Evolutionary conservation across 352 stramenopile species (phyloP).

Genomic region (Pythium dissimile): DNA sequence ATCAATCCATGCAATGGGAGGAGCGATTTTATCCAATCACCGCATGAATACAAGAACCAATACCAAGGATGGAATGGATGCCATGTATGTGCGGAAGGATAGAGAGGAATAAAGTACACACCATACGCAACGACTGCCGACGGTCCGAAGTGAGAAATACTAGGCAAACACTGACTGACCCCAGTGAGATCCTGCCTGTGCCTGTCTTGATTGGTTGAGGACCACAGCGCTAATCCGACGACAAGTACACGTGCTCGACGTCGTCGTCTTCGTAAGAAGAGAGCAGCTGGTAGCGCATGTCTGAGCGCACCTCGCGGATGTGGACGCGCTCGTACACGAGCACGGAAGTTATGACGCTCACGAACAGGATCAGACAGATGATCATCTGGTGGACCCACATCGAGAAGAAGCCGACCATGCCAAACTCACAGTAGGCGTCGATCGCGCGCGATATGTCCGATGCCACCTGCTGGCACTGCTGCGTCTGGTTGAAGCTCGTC

Average conservation of each 20-base stretch:
- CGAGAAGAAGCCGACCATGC: constrained; percentile 79
- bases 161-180: neutral
- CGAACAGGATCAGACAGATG: constrained; percentile 72
- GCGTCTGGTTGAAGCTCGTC: constrained; percentile 34
- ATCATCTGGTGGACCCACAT: constrained; percentile 86
- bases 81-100: neutral
- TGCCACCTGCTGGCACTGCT: constrained; percentile 49
- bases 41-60: too few relatives aligned
- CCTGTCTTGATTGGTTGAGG: neutral
- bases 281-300: constrained; percentile 72
- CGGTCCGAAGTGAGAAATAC: neutral
- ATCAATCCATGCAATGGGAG: neutral
- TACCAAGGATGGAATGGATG: too few relatives aligned
- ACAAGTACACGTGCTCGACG: constrained; percentile 79
- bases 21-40: neutral
- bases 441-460: constrained; percentile 43
- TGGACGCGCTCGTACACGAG: constrained; percentile 79
- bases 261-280: constrained; percentile 80
- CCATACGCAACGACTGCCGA: neutral
- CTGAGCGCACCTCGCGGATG: constrained; percentile 46
- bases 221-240: constrained; percentile 34
- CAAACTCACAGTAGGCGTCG: constrained; percentile 69
- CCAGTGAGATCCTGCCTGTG: too few relatives aligned
- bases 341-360: constrained; percentile 64
- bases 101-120: constrained; percentile 1